Percentiles rank a stretch among this genome's conserved stretches.
These are phyloP conservation scores for Schrenkiella parvula DNA, from an alignment of 345 rosid species.

Conservation along the genomic window DNA sequence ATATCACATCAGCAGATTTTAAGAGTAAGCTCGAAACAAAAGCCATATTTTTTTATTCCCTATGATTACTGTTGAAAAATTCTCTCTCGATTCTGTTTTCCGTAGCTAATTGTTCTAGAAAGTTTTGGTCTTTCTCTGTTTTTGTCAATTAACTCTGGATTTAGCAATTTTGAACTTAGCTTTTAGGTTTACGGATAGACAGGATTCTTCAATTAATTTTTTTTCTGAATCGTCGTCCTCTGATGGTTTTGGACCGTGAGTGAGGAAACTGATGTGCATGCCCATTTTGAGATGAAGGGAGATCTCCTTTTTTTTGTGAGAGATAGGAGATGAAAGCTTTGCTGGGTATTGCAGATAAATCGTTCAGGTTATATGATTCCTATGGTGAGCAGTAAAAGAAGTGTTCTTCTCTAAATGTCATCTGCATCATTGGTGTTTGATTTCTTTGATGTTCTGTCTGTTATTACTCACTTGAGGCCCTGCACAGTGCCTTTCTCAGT, in stretches of 20 bases:
- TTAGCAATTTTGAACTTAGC: background rate
- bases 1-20: slow-evolving; percentile 44
- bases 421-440: background rate
- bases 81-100: background rate
- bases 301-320: background rate
- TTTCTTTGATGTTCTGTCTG: background rate
- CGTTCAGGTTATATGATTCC: background rate
- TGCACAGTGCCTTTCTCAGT: background rate
- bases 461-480: background rate
- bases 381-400: background rate
- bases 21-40: slow-evolving; percentile 37
- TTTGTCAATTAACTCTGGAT: background rate
- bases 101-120: background rate
- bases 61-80: background rate
- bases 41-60: background rate
- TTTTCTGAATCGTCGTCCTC: background rate
- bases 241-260: background rate
- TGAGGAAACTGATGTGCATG: background rate
- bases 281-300: background rate
- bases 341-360: background rate
- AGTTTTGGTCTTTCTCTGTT: background rate
- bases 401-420: background rate
- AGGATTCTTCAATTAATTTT: background rate
- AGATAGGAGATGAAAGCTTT: slow-evolving; percentile 5
- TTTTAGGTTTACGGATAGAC: background rate